phyloP scores from a whole-genome alignment of 1,139 yeast species.

The Diutina pseudorugosa region DNA sequence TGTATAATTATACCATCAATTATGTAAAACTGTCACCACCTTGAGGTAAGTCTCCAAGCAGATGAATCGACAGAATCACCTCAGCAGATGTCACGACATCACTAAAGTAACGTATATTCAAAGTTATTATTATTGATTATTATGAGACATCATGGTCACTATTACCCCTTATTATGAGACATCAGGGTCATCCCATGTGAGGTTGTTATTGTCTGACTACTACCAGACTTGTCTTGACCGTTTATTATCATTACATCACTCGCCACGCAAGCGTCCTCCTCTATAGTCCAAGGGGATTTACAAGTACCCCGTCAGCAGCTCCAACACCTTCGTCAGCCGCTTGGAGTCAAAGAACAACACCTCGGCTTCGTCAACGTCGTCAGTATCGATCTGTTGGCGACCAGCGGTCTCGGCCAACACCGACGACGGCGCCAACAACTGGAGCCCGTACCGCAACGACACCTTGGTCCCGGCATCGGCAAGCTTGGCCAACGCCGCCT shows the following conservation, averaged over 20 bases:
- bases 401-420: slow-evolving; percentile 66
- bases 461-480: slow-evolving; percentile 63
- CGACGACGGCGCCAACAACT: slow-evolving; percentile 83
- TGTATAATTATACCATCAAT: no score
- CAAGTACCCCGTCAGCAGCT: slow-evolving; percentile 38
- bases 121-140: no score
- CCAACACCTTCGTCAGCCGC: slow-evolving; percentile 72
- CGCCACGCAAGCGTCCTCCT: background rate
- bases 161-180: no score
- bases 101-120: no score
- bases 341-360: slow-evolving; percentile 77
- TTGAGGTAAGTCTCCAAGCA: no score
- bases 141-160: no score
- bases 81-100: no score
- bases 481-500: slow-evolving; percentile 60
- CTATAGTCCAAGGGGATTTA: slow-evolving; percentile 12
- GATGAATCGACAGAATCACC: no score
- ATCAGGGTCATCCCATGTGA: no score
- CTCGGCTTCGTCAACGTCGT: slow-evolving; percentile 83
- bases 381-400: slow-evolving; percentile 53
- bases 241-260: background rate
- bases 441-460: slow-evolving; percentile 84
- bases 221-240: no score
- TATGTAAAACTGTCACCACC: no score
- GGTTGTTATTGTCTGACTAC: no score